These are phyloP conservation scores for Phyllosticta paracitricarpa DNA, from an alignment of 2,329 filamentous ascomycete genomes.

Conservation along the genomic window DNA sequence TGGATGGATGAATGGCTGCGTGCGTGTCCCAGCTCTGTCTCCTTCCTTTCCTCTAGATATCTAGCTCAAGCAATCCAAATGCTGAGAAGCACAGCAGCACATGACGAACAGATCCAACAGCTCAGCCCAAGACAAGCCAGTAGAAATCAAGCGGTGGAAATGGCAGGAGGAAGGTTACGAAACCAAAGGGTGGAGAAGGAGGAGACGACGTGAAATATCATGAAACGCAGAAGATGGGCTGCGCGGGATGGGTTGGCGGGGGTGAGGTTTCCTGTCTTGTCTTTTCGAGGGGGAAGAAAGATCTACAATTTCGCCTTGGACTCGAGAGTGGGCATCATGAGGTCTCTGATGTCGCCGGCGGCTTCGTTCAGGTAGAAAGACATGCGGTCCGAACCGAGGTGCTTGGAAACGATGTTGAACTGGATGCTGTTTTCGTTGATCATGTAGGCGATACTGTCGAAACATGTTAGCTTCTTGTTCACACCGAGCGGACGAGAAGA, in stretches of 20 bases:
- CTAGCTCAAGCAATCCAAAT: too few relatives aligned
- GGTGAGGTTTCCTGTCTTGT: not conserved
- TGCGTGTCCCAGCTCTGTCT: too few relatives aligned
- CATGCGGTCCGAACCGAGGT: slow-evolving; percentile 80
- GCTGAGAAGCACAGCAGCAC: too few relatives aligned
- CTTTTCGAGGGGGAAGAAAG: not conserved
- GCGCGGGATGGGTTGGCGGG: not conserved
- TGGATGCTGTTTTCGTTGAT: slow-evolving; percentile 98
- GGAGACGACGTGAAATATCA: too few relatives aligned
- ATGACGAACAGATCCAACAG: too few relatives aligned
- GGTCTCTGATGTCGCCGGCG: slow-evolving; percentile 76
- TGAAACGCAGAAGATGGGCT: not conserved
- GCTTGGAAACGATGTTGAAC: slow-evolving; percentile 96
- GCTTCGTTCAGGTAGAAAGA: slow-evolving; percentile 94
- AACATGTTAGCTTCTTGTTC: slow-evolving; percentile 14
- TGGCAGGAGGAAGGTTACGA: too few relatives aligned
- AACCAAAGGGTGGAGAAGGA: too few relatives aligned
- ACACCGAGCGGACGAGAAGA: not conserved
- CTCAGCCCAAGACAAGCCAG: too few relatives aligned
- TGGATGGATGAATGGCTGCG: too few relatives aligned
- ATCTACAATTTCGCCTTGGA: slow-evolving; percentile 77
- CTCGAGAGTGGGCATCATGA: slow-evolving; percentile 72
- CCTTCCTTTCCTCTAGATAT: too few relatives aligned
- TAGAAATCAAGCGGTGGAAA: too few relatives aligned
- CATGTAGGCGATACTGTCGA: slow-evolving; percentile 75